A percentile compares a stretch with the other conserved stretches of the same genome.
Conservation (phyloP, 306 rosid species). For the Cercis canadensis region DNA sequence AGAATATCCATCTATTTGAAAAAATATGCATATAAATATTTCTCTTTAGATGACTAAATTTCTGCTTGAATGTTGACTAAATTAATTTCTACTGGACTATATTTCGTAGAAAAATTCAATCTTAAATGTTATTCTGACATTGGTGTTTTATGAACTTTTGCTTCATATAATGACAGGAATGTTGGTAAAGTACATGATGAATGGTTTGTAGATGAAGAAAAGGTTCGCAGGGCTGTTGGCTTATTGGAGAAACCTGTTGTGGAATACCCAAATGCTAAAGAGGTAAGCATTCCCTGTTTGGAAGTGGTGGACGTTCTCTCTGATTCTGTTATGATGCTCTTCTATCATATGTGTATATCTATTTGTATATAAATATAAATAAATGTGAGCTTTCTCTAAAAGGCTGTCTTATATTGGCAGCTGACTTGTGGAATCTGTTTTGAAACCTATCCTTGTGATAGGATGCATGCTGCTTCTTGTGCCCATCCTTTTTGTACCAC, state of each 20-base stretch:
- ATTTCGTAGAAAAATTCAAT: background rate
- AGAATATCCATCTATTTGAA: background rate
- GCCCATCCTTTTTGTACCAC: constrained; percentile 57
- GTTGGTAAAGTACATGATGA: constrained; percentile 73
- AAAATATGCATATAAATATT: background rate
- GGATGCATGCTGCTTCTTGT: constrained; percentile 47
- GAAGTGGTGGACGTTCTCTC: constrained; percentile 10
- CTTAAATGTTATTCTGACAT: background rate
- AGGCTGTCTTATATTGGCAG: constrained; percentile 18
- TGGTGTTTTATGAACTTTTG: constrained; percentile 20
- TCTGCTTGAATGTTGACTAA: background rate
- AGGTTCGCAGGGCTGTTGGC: constrained; percentile 65
- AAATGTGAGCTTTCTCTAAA: constrained; percentile 7
- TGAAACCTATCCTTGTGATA: constrained; percentile 35
- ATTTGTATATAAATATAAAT: background rate
- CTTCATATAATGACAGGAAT: constrained; percentile 48
- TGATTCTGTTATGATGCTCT: background rate
- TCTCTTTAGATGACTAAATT: background rate
- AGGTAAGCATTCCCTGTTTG: constrained; percentile 43
- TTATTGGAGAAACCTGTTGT: constrained; percentile 55
- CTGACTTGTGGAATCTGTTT: constrained; percentile 58
- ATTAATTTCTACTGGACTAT: background rate
- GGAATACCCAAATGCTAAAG: constrained; percentile 42
- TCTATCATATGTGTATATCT: too few relatives aligned
- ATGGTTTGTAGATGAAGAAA: constrained; percentile 77